Evolutionary conservation across 2,329 filamentous ascomycete genomes (phyloP).

Genomic region (Lachnellula cervina): DNA sequence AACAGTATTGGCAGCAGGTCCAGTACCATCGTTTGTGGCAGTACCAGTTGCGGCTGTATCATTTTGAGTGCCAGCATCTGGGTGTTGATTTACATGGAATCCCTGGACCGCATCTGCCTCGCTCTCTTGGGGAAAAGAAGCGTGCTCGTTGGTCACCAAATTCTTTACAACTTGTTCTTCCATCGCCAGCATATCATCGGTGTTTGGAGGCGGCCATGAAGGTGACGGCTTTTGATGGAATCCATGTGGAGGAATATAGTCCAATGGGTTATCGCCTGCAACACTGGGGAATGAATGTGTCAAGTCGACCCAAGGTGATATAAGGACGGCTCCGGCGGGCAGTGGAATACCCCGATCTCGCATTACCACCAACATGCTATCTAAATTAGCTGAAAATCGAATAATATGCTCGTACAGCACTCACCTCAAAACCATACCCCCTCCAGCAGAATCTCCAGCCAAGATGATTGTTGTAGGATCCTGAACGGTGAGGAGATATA

Average conservation of each 20-base stretch:
- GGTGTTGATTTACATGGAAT: conserved; percentile 29
- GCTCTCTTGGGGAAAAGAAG: conserved; percentile 23
- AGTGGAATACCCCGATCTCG: conserved; percentile 79
- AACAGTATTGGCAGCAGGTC: conserved; percentile 27
- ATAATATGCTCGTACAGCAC: conserved; percentile 9
- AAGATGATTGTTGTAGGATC: conserved; percentile 78
- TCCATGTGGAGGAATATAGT: conserved; percentile 84
- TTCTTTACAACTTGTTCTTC: conserved; percentile 45
- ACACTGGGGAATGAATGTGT: conserved; percentile 94
- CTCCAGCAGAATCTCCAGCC: conserved; percentile 90
- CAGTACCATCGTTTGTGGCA: conserved; percentile 25
- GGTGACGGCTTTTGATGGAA: conserved; percentile 87
- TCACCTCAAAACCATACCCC: conserved; percentile 73
- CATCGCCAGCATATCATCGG: conserved; percentile 59
- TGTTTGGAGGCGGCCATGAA: conserved; percentile 89
- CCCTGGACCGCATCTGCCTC: conserved; percentile 36
- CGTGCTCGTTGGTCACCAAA: conserved; percentile 40
- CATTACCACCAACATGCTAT: conserved; percentile 65
- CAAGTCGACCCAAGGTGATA: conserved; percentile 94
- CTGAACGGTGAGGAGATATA: conserved; percentile 73
- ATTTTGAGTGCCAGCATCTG: conserved; percentile 24
- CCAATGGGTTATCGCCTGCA: conserved; percentile 63
- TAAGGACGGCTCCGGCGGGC: conserved; percentile 82
- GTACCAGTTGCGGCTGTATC: conserved; percentile 31
- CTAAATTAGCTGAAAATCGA: background rate